Evolutionary conservation across 768 basidiomycete genomes (phyloP), one percentile per base, ranked within the genome.

Genomic region (Suillus lakei): DNA sequence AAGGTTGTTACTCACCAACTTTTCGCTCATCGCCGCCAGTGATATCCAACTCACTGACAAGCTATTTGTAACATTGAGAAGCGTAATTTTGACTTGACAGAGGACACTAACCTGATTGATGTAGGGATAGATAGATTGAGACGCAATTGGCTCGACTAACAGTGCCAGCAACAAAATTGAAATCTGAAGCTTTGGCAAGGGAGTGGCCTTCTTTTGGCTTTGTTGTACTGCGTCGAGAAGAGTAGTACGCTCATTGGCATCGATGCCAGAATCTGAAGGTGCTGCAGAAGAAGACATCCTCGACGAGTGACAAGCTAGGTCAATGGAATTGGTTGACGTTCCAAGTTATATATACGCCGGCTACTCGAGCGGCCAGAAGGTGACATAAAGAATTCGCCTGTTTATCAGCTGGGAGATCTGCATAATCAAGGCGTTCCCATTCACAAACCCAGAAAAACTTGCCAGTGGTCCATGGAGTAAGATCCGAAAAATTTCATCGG

Each of bases 61-160:
- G 79, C 84, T 85, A 30, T 18, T 34, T 3, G 13, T 16, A 26
- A 10, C 21, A 36, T 7, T 13, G 2, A 18, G 18, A n/a, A 39
- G 21, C 21, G 41, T 16, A 10, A 2, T 32, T 38, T 7, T 26
- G 21, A 41, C 4, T 3, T 8, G 15, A 59, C 21, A 5, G 7
- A 9, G 7, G 10, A 26, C 4, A 28, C 65, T 2, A 4, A 80
- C 84, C 72, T 85, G 81, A 63, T 84, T 84, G 23, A 86, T 80
- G 73, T 84, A 86, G 1, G 85, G 85, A 51, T 81, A 81, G 48
- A 86, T 86, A 34, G 78, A 83, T 38, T 78, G 76, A 1, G 80
- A 76, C 5, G 82, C 79, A 50, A 84, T 78, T 18, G 85, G 84
- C 70, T 86, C 85, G 21, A 81, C 78, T 38, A 85, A 68, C 70